Conservation (phyloP, 148 eudicot genomes). For the Tetragonia tetragonoides region DNA sequence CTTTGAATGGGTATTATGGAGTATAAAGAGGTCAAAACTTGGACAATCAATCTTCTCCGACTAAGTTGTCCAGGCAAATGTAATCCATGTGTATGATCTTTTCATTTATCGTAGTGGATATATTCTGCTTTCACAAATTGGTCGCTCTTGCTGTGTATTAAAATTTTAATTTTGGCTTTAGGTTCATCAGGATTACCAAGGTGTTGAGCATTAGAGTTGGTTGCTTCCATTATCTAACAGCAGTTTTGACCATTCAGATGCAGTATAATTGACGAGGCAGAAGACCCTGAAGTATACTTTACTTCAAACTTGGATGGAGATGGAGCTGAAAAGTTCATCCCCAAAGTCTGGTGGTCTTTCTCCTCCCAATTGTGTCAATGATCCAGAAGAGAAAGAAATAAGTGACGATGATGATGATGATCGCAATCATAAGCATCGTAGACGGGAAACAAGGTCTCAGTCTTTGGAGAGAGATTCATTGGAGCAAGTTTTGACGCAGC, state of each 20-base stretch:
- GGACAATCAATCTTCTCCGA: too few relatives aligned
- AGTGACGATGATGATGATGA: conserved; percentile 98
- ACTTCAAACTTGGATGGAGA: conserved; percentile 24
- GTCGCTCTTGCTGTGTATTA: not conserved
- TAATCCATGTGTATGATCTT: not conserved
- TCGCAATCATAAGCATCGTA: conserved; percentile 98
- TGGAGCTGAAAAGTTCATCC: conserved; percentile 67
- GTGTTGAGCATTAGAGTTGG: not conserved
- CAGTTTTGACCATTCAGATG: conserved; percentile 17
- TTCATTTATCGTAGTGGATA: not conserved
- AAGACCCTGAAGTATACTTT: conserved; percentile 5
- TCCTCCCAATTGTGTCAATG: conserved; percentile 58
- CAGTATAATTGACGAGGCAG: conserved; percentile 6
- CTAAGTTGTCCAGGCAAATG: not conserved
- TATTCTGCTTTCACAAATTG: not conserved
- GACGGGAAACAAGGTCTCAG: conserved; percentile 67
- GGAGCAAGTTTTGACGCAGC: conserved; percentile 54
- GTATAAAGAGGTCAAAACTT: not conserved
- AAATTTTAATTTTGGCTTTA: not conserved
- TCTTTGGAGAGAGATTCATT: conserved; percentile 58
- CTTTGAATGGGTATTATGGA: too few relatives aligned
- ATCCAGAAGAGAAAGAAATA: conserved; percentile 87
- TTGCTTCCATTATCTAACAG: conserved; percentile 3
- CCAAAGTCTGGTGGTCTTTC: conserved; percentile 47
- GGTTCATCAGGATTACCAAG: not conserved